Evolutionary conservation across 2,329 filamentous ascomycete species (phyloP).

Genomic region (Torrubiella hemipterigena): DNA sequence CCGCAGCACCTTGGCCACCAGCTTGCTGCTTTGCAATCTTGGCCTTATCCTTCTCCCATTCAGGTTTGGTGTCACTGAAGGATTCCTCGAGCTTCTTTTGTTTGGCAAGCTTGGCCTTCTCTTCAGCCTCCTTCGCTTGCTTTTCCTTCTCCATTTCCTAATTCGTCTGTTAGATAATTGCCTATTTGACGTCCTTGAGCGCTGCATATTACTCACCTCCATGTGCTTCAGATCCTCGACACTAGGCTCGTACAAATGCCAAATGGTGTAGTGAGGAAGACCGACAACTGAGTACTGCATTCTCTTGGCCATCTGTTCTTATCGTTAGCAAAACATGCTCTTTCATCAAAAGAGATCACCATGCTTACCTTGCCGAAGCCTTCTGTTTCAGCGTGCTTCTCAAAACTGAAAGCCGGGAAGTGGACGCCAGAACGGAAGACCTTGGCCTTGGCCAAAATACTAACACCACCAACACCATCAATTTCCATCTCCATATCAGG

Average conservation of each 20-base stretch:
- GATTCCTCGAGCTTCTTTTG: conserved; percentile 69
- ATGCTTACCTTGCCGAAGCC: conserved; percentile 84
- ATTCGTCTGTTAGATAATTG: conserved; percentile 7
- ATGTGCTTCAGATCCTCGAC: conserved; percentile 95
- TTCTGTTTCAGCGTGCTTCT: conserved; percentile 97
- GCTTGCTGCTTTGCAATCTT: conserved; percentile 55
- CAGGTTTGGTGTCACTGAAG: conserved; percentile 62
- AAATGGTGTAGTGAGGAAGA: conserved; percentile 94
- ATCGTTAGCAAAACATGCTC: conserved; percentile 8
- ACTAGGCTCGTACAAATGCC: conserved; percentile 99
- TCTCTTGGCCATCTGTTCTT: conserved; percentile 75
- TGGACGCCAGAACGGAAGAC: conserved; percentile 93
- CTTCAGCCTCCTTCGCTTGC: conserved; percentile 57
- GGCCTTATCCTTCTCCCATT: conserved; percentile 87
- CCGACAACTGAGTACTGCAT: conserved; percentile 96
- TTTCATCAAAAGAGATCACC: not conserved
- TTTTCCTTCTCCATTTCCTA: conserved; percentile 90
- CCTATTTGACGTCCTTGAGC: not conserved
- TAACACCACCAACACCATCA: conserved; percentile 93
- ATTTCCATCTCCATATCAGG: conserved; percentile 99
- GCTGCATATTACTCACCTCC: conserved; percentile 50
- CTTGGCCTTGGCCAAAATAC: conserved; percentile 88
- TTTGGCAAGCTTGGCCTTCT: conserved; percentile 59
- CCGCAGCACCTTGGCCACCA: conserved; percentile 4
- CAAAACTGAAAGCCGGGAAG: conserved; percentile 96